Base-by-base conservation (phyloP, 2,329 filamentous ascomycete genomes). In the Tolypocladium inflatum region DNA sequence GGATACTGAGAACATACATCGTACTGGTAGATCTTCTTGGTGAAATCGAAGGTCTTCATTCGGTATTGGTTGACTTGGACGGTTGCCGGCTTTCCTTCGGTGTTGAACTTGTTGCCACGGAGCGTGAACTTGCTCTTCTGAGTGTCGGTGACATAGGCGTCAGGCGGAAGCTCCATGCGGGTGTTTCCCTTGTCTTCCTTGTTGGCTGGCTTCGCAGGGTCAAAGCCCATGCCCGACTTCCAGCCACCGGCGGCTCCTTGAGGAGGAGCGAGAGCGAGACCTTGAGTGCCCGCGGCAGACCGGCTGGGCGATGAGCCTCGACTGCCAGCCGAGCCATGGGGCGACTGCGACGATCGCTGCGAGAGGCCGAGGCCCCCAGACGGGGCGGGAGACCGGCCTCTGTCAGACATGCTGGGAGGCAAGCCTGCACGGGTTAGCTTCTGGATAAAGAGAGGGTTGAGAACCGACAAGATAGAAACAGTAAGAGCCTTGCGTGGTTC, bases 51-150 rank as follows among this genome's bases (percentile, higher is more conserved):
- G 11, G 76, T 73, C 0, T 70, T 73, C 57, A 97, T 86, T 0
- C 85, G 80, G 72, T 87, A 96, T 13, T 90, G 85, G 69, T 97
- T 97, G 42, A 96, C 74, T 0, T 78, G 71, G 1, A 90, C 64
- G 0, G 72, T 67, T 23, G 85, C 78, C 0, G 76, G 68, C 60
- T 80, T 82, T 2, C 86, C 87, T 9, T 77, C 74, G 0, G 72
- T 80, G 61, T 86, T 88, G 69, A 81, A 84, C 17, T 67, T 70
- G 23, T 68, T 70, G 0, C 65, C 67, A 1, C 73, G 68, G 37
- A 72, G 61, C 9, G 70, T 66, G 58, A 75, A 75, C 21, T 67
- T 45, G 26, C 70, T 69, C 64, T 73, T 73, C 45, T 68, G 63
- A 5, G 63, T 67, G 26, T 71, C 68, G 1, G 66, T 60, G 4